Base-by-base conservation (phyloP, 2,329 filamentous ascomycete genomes). In the Ceratocystis albifundus region DNA sequence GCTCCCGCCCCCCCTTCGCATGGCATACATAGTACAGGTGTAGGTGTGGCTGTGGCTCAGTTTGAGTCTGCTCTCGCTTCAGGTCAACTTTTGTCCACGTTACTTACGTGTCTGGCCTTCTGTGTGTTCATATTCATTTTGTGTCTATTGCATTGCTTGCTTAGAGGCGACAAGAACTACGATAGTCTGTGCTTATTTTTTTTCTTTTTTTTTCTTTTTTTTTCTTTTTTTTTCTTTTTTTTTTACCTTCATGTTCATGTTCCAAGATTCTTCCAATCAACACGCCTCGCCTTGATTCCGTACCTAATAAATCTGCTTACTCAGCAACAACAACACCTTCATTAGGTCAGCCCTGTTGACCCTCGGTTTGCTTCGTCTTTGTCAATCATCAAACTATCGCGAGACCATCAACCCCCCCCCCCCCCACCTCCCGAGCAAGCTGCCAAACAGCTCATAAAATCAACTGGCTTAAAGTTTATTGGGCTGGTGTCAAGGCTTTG, bases 61-160 rank as follows among this genome's bases (percentile, higher is more conserved):
- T 32, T 59, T 59, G 53, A 25, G 25, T 57, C n/a, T n/a, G n/a
- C n/a, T 53, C 48, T 53, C 25, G 53, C 53, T 57, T 55, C 50
- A 12, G 50, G 36, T 41, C 12, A 12, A 30, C 10, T 15, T 57
- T 57, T 59, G n/a, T 59, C 55, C 55, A 59, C 55, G 17, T 59
- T 59, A 30, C 30, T 59, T 59, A 30, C 30, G n/a, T 64, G 32
- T 64, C 22, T 50, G 45, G 46, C 28, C 32, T 64, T 61, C 36
- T 22, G 22, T n/a, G 15, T 44, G 8, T 41, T 41, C 46, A 41
- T 36, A 20, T 41, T 50, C 46, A 17, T 20, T 65, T 25, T 10
- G 15, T 32, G n/a, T 57, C 25, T n/a, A n/a, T n/a, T 25, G 17
- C 50, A n/a, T 25, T 59, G 50, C n/a, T 25, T 17, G 12, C 50